These are phyloP conservation scores for Ambrosia hybrid DNA, from an alignment of 140 eudicot genomes.

Conservation along the genomic window DNA sequence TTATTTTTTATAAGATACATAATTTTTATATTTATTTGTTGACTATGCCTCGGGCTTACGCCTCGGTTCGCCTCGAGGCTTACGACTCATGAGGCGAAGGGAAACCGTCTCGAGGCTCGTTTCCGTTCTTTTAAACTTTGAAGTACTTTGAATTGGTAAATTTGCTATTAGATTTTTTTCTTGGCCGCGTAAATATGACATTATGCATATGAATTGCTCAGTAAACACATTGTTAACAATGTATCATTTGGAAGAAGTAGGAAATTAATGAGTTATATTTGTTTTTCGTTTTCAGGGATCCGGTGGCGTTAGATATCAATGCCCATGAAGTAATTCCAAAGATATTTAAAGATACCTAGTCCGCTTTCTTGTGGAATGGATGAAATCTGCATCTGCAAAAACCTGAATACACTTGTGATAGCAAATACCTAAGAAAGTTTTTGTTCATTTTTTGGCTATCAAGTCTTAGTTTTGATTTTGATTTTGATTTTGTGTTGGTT, in stretches of 20 bases:
- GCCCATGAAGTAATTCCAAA: conserved; percentile 86
- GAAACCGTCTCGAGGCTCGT: no score
- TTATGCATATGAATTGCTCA: no score
- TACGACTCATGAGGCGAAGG: no score
- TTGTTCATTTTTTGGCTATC: conserved; percentile 3
- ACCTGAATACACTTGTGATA: conserved; percentile 13
- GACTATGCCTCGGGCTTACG: no score
- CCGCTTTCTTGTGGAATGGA: conserved; percentile 21
- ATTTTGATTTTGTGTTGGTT: background rate
- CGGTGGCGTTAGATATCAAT: conserved; percentile 71
- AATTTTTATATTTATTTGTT: no score
- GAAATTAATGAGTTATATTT: background rate
- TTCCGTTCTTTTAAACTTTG: no score
- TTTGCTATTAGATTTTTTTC: no score
- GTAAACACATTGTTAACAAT: no score
- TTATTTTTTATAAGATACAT: no score
- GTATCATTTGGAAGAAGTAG: background rate
- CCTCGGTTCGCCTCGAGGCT: no score
- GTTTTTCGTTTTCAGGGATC: conserved; percentile 62
- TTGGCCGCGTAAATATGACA: no score
- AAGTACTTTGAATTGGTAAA: no score
- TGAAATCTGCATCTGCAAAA: conserved; percentile 14
- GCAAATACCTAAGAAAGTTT: conserved; percentile 4
- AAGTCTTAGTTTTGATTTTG: background rate
- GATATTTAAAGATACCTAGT: conserved; percentile 58